Evolutionary conservation across 2,329 filamentous ascomycete genomes (phyloP).

Genomic region (Ceratocystis ficicola): DNA sequence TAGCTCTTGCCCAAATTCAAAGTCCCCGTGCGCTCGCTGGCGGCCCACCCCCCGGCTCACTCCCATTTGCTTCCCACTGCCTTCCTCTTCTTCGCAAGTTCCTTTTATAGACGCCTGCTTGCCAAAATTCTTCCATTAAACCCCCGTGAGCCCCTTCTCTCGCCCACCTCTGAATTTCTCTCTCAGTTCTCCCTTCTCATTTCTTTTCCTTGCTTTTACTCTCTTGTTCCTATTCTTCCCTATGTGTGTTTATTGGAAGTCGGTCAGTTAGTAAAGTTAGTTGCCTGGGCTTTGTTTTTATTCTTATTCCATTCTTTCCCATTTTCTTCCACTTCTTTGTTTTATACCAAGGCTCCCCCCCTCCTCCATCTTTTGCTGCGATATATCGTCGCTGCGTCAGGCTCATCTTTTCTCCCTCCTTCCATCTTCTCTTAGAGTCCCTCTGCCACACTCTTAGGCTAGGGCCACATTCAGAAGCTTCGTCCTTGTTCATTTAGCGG

Average conservation of each 20-base stretch:
- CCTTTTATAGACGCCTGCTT: conserved; percentile 7
- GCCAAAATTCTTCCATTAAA: conserved; percentile 17
- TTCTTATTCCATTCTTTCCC: neutral
- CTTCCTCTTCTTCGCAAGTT: neutral
- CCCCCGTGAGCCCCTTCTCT: conserved; percentile 19
- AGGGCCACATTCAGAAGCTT: neutral
- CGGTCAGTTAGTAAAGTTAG: neutral
- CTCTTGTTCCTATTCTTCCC: neutral
- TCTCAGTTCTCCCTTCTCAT: conserved; percentile 25
- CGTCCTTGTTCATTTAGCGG: neutral
- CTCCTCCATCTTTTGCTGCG: neutral
- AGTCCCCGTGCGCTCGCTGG: conserved; percentile 16
- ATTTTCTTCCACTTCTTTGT: neutral
- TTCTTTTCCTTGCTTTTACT: conserved; percentile 27
- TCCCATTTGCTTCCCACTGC: neutral
- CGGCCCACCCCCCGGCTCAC: conserved; percentile 6
- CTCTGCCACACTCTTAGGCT: neutral
- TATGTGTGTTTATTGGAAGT: conserved; percentile 8
- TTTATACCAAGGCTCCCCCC: neutral
- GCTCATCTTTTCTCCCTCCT: neutral
- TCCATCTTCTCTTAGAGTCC: neutral
- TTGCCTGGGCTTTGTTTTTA: conserved; percentile 4
- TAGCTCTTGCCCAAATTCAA: conserved; percentile 1
- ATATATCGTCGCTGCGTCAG: neutral
- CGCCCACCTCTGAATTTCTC: conserved; percentile 25